Evolutionary conservation across 2,329 filamentous ascomycete genomes (phyloP).

Genomic region (Pestalotiopsis fici): DNA sequence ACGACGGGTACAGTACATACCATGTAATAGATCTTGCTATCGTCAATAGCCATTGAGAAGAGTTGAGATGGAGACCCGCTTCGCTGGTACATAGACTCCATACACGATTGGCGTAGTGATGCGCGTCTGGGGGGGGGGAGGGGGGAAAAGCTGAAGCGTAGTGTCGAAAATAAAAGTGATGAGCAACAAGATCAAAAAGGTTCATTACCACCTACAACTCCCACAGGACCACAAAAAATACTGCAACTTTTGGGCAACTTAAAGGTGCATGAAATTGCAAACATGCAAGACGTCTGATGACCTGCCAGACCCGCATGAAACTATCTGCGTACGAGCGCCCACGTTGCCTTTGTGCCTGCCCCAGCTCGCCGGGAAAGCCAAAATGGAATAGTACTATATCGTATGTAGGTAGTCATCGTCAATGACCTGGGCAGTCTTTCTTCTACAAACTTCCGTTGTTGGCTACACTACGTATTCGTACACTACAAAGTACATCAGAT

Average conservation of each 20-base stretch:
- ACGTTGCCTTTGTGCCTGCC: not conserved
- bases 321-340: not conserved
- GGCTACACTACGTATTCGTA: no score
- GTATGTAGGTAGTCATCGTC: no score
- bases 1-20: not conserved
- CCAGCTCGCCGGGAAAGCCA: not conserved
- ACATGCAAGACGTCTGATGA: constrained; percentile 8
- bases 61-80: not conserved
- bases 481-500: no score
- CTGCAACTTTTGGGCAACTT: not conserved
- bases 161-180: not conserved
- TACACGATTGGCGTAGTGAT: not conserved
- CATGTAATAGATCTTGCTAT: not conserved
- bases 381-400: not conserved
- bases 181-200: not conserved
- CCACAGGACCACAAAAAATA: not conserved
- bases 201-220: not conserved
- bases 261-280: not conserved
- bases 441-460: not conserved
- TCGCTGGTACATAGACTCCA: not conserved
- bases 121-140: not conserved
- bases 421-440: no score
- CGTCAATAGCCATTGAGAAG: not conserved
- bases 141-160: not conserved
- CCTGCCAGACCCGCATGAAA: constrained; percentile 8